Conservation (phyloP, 352 stramenopile genomes). For the Globisporangium sylvaticum region DNA sequence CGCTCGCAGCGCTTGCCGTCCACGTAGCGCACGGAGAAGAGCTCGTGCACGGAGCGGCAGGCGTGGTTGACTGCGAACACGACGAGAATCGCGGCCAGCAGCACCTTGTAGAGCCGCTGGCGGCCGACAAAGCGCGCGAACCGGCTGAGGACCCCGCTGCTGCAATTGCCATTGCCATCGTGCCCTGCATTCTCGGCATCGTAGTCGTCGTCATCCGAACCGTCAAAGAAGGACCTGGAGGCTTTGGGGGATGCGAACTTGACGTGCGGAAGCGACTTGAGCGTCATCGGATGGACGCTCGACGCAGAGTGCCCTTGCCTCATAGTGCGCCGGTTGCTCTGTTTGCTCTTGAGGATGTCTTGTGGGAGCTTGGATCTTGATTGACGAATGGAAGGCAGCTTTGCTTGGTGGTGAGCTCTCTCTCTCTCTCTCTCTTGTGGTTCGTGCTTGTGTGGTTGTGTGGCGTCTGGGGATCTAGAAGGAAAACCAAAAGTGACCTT, state of each 20-base stretch:
- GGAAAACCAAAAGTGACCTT: not conserved
- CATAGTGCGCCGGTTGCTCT: not conserved
- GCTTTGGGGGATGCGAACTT: not conserved
- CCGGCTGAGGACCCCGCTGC: not conserved
- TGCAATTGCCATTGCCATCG: not conserved
- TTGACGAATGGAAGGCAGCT: not conserved
- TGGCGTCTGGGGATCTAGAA: not conserved
- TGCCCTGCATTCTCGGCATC: slow-evolving; percentile 20
- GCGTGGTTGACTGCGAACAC: slow-evolving; percentile 1
- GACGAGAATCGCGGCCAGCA: not conserved
- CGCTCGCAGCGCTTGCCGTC: slow-evolving; percentile 17
- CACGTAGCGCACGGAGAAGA: slow-evolving; percentile 15
- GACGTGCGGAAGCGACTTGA: not conserved
- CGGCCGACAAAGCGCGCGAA: slow-evolving; percentile 2
- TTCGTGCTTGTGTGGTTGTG: not conserved
- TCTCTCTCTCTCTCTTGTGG: not conserved
- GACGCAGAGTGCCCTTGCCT: not conserved
- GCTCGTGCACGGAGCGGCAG: slow-evolving; percentile 6
- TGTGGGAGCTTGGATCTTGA: not conserved
- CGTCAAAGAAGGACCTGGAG: not conserved
- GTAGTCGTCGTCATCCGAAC: slow-evolving; percentile 21
- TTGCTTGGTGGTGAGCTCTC: not conserved
- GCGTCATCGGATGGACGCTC: not conserved
- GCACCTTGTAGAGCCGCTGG: slow-evolving; percentile 14
- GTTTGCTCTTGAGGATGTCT: not conserved